Conservation (phyloP, 1,139 yeast genomes). For the Protomyces inouyei region DNA sequence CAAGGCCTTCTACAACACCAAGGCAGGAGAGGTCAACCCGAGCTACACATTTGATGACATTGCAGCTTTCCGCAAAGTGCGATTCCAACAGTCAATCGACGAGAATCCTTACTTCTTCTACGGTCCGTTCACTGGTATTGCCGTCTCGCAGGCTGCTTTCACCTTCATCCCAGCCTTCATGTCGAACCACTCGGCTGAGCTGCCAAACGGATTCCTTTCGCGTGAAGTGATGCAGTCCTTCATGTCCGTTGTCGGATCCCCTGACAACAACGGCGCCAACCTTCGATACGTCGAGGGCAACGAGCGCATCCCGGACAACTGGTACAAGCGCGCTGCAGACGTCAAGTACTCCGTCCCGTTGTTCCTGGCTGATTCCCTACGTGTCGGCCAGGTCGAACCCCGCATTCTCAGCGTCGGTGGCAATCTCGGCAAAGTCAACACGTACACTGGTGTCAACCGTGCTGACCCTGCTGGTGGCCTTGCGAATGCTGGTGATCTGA, state of each 20-base stretch:
- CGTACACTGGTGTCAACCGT: slow-evolving; percentile 8
- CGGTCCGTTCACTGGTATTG: slow-evolving; percentile 17
- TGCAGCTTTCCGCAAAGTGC: slow-evolving; percentile 1
- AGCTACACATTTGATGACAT: slow-evolving; percentile 15
- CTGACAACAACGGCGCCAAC: slow-evolving; percentile 2
- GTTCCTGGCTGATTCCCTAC: background rate
- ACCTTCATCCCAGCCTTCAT: slow-evolving; percentile 25
- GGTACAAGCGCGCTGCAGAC: slow-evolving; percentile 15
- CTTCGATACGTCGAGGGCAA: slow-evolving; percentile 12
- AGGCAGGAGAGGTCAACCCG: slow-evolving; percentile 1
- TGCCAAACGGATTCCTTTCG: slow-evolving; percentile 20
- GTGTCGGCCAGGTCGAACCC: slow-evolving; percentile 3
- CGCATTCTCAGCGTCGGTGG: slow-evolving; percentile 12
- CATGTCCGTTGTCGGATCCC: slow-evolving; percentile 5
- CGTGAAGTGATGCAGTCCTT: slow-evolving; percentile 19
- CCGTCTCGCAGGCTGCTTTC: slow-evolving; percentile 23
- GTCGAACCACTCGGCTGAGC: slow-evolving; percentile 26
- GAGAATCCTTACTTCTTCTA: slow-evolving; percentile 24
- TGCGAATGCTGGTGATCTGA: background rate
- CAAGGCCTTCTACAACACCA: slow-evolving; percentile 13
- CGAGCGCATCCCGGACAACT: slow-evolving; percentile 21
- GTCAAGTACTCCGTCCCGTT: slow-evolving; percentile 3
- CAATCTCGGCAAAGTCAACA: slow-evolving; percentile 11
- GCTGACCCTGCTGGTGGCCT: slow-evolving; percentile 5
- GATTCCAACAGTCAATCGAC: slow-evolving; percentile 18